Base-by-base conservation (phyloP, 2,329 filamentous ascomycete species). In the Colletotrichum shisoi region DNA sequence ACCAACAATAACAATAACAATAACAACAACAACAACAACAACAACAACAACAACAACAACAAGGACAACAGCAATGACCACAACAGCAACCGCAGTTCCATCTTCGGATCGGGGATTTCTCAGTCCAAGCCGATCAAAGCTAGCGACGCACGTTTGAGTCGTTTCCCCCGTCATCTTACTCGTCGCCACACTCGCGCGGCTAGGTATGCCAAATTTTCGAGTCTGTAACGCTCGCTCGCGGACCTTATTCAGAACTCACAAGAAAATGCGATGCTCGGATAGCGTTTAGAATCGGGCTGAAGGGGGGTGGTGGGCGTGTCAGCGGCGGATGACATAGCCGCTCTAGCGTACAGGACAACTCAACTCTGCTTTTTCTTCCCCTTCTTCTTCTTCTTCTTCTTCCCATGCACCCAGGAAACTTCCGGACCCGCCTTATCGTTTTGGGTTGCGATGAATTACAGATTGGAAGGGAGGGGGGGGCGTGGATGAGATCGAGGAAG, bases 261-360 rank as follows among this genome's bases (percentile, higher is more conserved):
- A 31, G 27, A 48, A n/a, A 56, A 56, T 54, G 40, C 63, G 46
- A 63, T 48, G 53, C 63, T 42, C 44, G 63, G 53, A 58, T 53
- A 63, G 64, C 54, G 62, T 67, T 31, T 58, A 59, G 48, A 13
- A 67, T 54, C 58, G 61, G 64, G 64, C 60, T 67, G 63, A 63
- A 57, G 31, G 60, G 63, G 63, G 31, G 60, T 60, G 63, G 57
- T 62, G 31, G 63, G 54, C 63, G 59, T 63, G 67, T 68, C 64
- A 45, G 64, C 51, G 59, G 64, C 58, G 67, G 57, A 58, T 63
- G 54, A 42, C 63, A 54, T 63, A 67, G 67, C 63, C 67, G 67
- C 63, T 67, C 48, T 63, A 69, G 63, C 53, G 63, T 63, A 67
- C 63, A 63, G 63, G 63, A 67, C 63, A 63, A 58, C 21, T 53